Percentiles rank a stretch among this genome's conserved stretches.
These are phyloP conservation scores for Gomphus bonarii DNA, from an alignment of 1,284 basidiomycete species.

Conservation along the genomic window DNA sequence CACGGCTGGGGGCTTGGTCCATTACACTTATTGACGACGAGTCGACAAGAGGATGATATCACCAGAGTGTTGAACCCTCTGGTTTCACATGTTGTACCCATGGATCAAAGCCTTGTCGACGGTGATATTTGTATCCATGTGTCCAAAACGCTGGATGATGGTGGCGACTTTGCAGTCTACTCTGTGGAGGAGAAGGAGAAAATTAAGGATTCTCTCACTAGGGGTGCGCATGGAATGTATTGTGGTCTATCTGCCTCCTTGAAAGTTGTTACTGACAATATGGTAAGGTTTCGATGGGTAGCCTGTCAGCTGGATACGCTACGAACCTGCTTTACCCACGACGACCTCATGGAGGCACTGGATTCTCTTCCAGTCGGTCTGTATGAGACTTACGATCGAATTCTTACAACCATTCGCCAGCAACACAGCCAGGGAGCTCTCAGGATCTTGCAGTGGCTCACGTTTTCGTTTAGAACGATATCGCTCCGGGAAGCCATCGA, in stretches of 20 bases:
- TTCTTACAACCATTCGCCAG: too few relatives aligned
- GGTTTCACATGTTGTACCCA: not conserved
- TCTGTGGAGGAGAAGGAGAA: not conserved
- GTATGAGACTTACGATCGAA: too few relatives aligned
- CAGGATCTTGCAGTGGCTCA: too few relatives aligned
- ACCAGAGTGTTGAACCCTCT: too few relatives aligned
- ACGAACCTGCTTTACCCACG: not conserved
- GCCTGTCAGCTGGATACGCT: too few relatives aligned
- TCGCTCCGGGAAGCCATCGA: not conserved
- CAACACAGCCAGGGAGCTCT: too few relatives aligned
- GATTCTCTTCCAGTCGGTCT: not conserved
- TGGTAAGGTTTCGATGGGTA: not conserved
- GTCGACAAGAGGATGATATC: not conserved
- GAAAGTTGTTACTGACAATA: not conserved
- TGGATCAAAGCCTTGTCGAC: not conserved
- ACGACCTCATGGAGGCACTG: not conserved
- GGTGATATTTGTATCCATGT: not conserved
- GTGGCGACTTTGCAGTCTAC: not conserved
- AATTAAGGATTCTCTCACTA: not conserved
- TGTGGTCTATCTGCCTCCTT: not conserved
- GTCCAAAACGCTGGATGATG: not conserved
- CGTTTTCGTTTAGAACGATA: not conserved
- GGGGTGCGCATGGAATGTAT: not conserved
- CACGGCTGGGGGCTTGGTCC: not conserved
- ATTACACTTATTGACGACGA: not conserved